Percentiles rank a stretch among this genome's conserved stretches.
These are phyloP conservation scores for Solanum clarkiae DNA, from an alignment of 257 asterid species.

Conservation along the genomic window DNA sequence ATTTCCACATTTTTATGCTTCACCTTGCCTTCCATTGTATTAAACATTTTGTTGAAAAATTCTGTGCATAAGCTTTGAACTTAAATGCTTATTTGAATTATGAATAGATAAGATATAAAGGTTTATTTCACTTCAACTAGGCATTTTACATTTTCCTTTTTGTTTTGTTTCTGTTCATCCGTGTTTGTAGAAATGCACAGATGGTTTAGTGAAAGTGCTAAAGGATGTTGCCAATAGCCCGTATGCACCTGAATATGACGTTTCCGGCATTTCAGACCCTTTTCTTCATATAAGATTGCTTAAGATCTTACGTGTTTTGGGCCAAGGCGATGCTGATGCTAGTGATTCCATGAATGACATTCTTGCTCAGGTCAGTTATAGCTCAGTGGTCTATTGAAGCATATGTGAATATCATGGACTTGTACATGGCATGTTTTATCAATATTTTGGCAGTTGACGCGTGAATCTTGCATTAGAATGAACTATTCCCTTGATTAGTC, in stretches of 20 bases:
- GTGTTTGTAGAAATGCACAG: slow-evolving; percentile 69
- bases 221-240: slow-evolving; percentile 87
- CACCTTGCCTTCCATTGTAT: background rate
- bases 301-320: slow-evolving; percentile 68
- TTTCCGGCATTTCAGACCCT: slow-evolving; percentile 93
- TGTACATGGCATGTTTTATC: background rate
- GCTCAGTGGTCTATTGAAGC: background rate
- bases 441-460: background rate
- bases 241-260: slow-evolving; percentile 92
- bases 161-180: background rate
- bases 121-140: background rate
- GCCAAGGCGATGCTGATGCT: slow-evolving; percentile 87
- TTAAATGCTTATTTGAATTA: background rate
- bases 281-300: slow-evolving; percentile 88
- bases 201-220: slow-evolving; percentile 74
- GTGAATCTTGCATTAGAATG: background rate
- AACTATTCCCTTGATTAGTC: background rate
- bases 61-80: background rate
- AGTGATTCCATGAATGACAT: slow-evolving; percentile 95
- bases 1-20: background rate
- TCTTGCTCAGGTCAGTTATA: slow-evolving; percentile 82
- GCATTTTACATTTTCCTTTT: background rate
- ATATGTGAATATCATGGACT: background rate
- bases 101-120: background rate
- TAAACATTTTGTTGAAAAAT: background rate